phyloP scores from a whole-genome alignment of 345 rosid species.

The Garcia nutans region DNA sequence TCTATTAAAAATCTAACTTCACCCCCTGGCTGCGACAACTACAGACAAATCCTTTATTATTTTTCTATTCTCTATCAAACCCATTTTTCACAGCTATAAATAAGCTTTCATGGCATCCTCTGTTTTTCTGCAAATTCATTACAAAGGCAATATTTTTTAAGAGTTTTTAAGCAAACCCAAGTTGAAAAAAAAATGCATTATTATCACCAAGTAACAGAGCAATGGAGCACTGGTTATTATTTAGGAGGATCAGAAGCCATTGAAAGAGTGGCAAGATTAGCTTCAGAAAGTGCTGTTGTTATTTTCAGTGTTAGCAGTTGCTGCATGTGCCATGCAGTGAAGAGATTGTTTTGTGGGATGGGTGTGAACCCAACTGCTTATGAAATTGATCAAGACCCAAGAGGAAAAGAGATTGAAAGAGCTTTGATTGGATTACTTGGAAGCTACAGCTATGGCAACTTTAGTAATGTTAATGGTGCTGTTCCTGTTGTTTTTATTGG shows the following conservation, averaged over 20 bases:
- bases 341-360: slow-evolving; percentile 66
- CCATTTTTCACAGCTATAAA: slow-evolving; percentile 8
- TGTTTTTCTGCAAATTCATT: too few species aligned
- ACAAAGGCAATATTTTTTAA: too few species aligned
- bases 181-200: not conserved
- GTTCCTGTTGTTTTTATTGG: slow-evolving; percentile 65
- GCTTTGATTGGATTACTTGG: slow-evolving; percentile 44
- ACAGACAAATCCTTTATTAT: slow-evolving; percentile 33
- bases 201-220: slow-evolving; percentile 26
- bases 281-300: slow-evolving; percentile 64
- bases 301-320: slow-evolving; percentile 61
- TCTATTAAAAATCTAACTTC: too few species aligned
- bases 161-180: not conserved
- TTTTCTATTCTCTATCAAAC: too few species aligned
- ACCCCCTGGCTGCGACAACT: too few species aligned
- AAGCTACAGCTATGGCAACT: slow-evolving; percentile 4
- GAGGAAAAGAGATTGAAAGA: slow-evolving; percentile 55
- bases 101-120: too few species aligned
- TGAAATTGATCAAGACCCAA: slow-evolving; percentile 59
- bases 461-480: slow-evolving; percentile 15
- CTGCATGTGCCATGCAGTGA: slow-evolving; percentile 77
- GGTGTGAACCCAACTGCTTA: slow-evolving; percentile 62
- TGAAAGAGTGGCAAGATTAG: slow-evolving; percentile 50
- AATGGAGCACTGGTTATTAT: slow-evolving; percentile 15
- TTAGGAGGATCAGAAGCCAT: slow-evolving; percentile 33